Percentiles rank a stretch among this genome's conserved stretches.
phyloP scores from a whole-genome alignment of 345 rosid genomes.

The Abelmoschus esculentus region DNA sequence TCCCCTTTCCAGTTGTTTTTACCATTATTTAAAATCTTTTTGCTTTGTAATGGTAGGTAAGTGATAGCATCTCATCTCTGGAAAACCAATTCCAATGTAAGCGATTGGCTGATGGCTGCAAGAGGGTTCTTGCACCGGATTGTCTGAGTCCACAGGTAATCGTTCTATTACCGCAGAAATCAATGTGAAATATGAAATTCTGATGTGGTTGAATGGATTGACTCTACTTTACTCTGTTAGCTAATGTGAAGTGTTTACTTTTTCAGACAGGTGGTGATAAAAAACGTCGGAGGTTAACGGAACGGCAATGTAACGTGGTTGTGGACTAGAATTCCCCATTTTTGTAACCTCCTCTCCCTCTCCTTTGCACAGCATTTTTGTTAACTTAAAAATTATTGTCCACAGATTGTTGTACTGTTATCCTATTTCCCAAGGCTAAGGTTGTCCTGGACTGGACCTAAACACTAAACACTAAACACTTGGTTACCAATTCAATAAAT shows the following conservation, averaged over 20 bases:
- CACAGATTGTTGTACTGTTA: neutral
- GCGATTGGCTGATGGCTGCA: slow-evolving; percentile 83
- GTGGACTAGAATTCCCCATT: slow-evolving; percentile 22
- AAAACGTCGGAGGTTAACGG: slow-evolving; percentile 28
- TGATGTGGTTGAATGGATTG: neutral
- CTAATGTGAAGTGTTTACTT: neutral
- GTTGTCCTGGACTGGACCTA: neutral
- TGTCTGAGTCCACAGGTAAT: slow-evolving; percentile 52
- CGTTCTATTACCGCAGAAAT: neutral
- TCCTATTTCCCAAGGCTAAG: neutral
- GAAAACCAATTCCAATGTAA: slow-evolving; percentile 57
- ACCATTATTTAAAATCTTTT: neutral
- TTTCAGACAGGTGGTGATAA: slow-evolving; percentile 34
- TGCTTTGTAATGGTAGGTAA: slow-evolving; percentile 35
- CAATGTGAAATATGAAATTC: slow-evolving; percentile 1
- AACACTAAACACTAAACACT: neutral
- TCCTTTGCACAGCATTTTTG: neutral
- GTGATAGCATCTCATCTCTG: slow-evolving; percentile 21
- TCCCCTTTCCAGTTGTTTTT: neutral
- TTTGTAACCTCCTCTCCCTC: neutral
- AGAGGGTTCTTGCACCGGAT: slow-evolving; percentile 66
- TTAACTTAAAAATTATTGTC: neutral
- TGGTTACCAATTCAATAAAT: neutral
- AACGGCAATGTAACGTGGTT: slow-evolving; percentile 36
- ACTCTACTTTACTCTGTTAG: neutral